A percentile compares a stretch with the other conserved stretches of the same genome.
phyloP scores from a whole-genome alignment of 148 eudicot genomes.

The Cornus controversa region DNA sequence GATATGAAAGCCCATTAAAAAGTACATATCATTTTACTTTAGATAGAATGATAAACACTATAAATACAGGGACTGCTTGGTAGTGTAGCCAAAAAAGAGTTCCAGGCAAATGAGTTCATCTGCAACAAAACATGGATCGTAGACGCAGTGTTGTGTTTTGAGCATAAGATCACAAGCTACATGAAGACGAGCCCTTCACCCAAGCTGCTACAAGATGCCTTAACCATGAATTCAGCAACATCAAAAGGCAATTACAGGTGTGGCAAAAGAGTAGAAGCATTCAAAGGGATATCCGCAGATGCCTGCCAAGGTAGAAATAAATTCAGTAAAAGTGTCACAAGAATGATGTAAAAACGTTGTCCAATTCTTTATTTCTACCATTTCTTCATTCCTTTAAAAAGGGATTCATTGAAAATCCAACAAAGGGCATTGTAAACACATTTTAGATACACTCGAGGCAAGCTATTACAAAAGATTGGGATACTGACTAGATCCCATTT shows the following conservation, averaged over 20 bases:
- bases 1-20: no score
- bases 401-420: background rate
- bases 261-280: slow-evolving; percentile 64
- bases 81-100: background rate
- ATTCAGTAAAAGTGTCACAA: background rate
- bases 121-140: background rate
- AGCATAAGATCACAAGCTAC: background rate
- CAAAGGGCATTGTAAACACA: background rate
- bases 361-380: background rate
- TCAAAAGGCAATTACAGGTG: slow-evolving; percentile 28
- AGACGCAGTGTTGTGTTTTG: background rate
- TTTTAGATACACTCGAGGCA: no score
- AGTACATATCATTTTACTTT: background rate
- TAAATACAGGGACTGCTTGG: background rate
- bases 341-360: background rate
- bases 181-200: background rate
- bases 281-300: slow-evolving; percentile 59
- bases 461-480: no score
- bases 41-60: background rate
- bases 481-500: no score
- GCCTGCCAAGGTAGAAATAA: slow-evolving; percentile 37
- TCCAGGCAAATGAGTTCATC: no score
- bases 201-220: background rate
- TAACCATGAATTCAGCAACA: background rate
- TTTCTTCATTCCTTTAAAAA: background rate